Percentiles rank a stretch among this genome's conserved stretches.
Conservation (phyloP, 2,329 filamentous ascomycete genomes). For the Aspergillus transmontanensis region DNA sequence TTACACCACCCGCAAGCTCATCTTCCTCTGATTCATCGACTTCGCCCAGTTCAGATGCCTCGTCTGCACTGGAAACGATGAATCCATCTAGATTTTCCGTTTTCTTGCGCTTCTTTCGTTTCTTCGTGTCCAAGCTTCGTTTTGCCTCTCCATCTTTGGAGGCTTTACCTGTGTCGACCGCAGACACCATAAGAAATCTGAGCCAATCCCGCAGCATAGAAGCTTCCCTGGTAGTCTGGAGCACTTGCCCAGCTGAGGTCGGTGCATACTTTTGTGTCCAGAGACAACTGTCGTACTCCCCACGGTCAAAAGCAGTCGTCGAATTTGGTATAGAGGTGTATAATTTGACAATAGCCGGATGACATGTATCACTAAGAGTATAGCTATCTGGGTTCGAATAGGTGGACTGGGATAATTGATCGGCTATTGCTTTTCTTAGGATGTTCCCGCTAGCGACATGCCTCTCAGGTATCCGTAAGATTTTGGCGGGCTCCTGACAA, state of each 20-base stretch:
- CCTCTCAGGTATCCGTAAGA: constrained; percentile 33
- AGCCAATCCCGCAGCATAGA: constrained; percentile 79
- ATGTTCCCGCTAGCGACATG: constrained; percentile 32
- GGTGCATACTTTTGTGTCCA: constrained; percentile 92
- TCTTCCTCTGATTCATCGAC: constrained; percentile 62
- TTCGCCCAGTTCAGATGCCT: constrained; percentile 69
- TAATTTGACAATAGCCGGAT: constrained; percentile 63
- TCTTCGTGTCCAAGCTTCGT: constrained; percentile 30
- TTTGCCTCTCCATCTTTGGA: constrained; percentile 33
- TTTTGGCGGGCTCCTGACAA: background rate
- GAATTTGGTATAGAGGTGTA: constrained; percentile 62
- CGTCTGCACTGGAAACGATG: constrained; percentile 76
- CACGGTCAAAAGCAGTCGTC: constrained; percentile 79
- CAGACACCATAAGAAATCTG: constrained; percentile 70
- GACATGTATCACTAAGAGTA: constrained; percentile 30
- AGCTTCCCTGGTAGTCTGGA: constrained; percentile 74
- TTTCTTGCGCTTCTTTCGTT: constrained; percentile 66
- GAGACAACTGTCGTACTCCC: constrained; percentile 68
- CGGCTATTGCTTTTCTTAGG: constrained; percentile 31
- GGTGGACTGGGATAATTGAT: constrained; percentile 30
- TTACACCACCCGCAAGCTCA: constrained; percentile 43
- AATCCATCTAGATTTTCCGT: constrained; percentile 76
- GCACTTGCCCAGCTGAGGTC: constrained; percentile 65
- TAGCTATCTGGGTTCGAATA: constrained; percentile 6
- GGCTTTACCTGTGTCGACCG: constrained; percentile 66